Base-by-base conservation (phyloP, 2,329 filamentous ascomycete species). In the Fusarium buharicum region DNA sequence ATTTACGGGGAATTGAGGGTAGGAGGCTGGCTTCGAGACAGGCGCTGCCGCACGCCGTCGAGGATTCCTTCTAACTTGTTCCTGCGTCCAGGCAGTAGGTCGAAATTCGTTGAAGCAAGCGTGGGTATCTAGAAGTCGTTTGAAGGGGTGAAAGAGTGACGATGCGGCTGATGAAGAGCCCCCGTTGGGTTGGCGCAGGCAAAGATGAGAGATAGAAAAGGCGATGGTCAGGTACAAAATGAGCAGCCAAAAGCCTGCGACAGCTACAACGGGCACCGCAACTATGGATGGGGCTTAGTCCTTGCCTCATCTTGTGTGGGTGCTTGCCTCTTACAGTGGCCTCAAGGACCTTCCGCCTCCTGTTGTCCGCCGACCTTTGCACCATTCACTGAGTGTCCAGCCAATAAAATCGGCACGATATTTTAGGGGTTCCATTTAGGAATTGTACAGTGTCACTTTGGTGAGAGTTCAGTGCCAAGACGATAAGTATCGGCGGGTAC, bases 1-100 rank as follows among this genome's bases (percentile, higher is more conserved):
- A 71, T 73, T 78, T 72, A 70, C 53, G 46, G 48, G 44, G 48
- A 56, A 33, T 54, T 38, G 55, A 66, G 45, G 54, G 46, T 61
- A 62, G 66, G 66, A 65, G 68, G 63, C 60, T 67, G 66, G 69
- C 56, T 46, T 63, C 41, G 48, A 61, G 52, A 46, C 39, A 39
- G 58, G 4, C 68, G 65, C 59, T 63, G 57, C 55, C 38, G 51
- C 52, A 66, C 46, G 41, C 39, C 44, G 55, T 68, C 30, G 50
- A 53, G 40, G 56, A 56, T 40, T 33, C 27, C 56, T 65, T 53
- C 43, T 38, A 47, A 56, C 59, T 59, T 45, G 57, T 55, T 55
- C 22, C 53, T 63, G 65, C 60, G 52, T 54, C 60, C 59, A 55
- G 59, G 55, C 51, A 55, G 55, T n/a, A n/a, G n/a, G n/a, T 36